A percentile compares a stretch with the other conserved stretches of the same genome.
Evolutionary conservation across 2,329 filamentous ascomycete genomes (phyloP).

Genomic region (Neonectria hederae): DNA sequence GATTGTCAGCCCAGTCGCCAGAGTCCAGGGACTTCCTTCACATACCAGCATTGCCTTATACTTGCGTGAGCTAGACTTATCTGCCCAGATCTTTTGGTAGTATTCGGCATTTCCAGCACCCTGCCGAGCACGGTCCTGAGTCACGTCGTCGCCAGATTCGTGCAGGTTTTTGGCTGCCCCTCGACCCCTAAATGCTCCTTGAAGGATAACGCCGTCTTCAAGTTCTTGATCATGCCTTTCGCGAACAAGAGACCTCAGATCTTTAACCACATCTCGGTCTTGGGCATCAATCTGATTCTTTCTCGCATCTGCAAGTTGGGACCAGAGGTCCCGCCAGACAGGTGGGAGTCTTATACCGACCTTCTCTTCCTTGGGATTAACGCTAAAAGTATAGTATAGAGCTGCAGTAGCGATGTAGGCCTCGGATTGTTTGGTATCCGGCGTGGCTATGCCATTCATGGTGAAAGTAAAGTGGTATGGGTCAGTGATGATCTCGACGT

Average conservation of each 20-base stretch:
- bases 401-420: slow-evolving; percentile 84
- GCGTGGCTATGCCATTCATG: slow-evolving; percentile 79
- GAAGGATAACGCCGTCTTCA: slow-evolving; percentile 79
- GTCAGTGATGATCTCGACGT: slow-evolving; percentile 57
- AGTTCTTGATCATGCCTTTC: slow-evolving; percentile 74
- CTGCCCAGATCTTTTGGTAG: slow-evolving; percentile 67
- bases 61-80: slow-evolving; percentile 64
- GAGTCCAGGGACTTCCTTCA: slow-evolving; percentile 4
- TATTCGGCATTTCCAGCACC: slow-evolving; percentile 55
- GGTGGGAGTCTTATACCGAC: slow-evolving; percentile 80
- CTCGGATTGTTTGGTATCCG: slow-evolving; percentile 84
- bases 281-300: slow-evolving; percentile 75
- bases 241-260: slow-evolving; percentile 75
- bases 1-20: slow-evolving; percentile 21
- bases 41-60: slow-evolving; percentile 82
- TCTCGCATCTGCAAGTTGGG: slow-evolving; percentile 76
- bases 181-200: slow-evolving; percentile 77
- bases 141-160: slow-evolving; percentile 60
- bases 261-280: slow-evolving; percentile 75
- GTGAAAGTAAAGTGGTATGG: slow-evolving; percentile 70
- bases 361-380: slow-evolving; percentile 87
- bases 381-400: slow-evolving; percentile 81
- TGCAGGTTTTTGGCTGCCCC: slow-evolving; percentile 56
- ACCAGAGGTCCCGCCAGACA: slow-evolving; percentile 86
- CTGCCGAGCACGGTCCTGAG: slow-evolving; percentile 55